Evolutionary conservation across 1,284 basidiomycete genomes (phyloP).

Genomic region (Veloboletus limbatus): DNA sequence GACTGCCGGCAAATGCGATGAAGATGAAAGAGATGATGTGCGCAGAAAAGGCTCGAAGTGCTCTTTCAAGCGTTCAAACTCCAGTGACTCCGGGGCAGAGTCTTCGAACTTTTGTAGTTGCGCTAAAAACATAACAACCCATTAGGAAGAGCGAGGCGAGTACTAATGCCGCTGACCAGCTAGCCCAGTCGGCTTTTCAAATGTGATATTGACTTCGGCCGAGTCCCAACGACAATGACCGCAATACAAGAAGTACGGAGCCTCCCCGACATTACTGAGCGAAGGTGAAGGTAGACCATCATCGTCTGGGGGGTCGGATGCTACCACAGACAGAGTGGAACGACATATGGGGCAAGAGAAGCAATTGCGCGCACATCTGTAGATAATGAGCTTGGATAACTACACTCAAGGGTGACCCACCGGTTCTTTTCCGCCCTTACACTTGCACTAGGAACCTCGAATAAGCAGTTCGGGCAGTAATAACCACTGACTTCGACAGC

Average conservation of each 20-base stretch:
- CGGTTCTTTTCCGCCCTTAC: conserved; percentile 95
- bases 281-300: conserved; percentile 50
- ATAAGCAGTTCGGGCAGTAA: conserved; percentile 98
- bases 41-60: conserved; percentile 90
- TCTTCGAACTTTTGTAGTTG: conserved; percentile 88
- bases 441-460: conserved; percentile 96
- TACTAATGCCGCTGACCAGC: conserved; percentile 55
- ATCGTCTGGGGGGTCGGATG: conserved; percentile 76
- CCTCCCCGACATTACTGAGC: conserved; percentile 64
- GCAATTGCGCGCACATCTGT: conserved; percentile 95
- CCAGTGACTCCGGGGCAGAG: conserved; percentile 77
- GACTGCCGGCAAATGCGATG: conserved; percentile 44
- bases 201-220: conserved; percentile 83
- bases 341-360: conserved; percentile 93
- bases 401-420: conserved; percentile 37
- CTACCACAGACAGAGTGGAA: conserved; percentile 84
- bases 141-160: conserved; percentile 4
- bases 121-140: conserved; percentile 47
- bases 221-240: conserved; percentile 95
- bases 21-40: conserved; percentile 69
- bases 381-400: conserved; percentile 8
- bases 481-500: conserved; percentile 92
- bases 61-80: conserved; percentile 91
- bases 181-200: conserved; percentile 95
- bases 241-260: conserved; percentile 91